Percentiles rank a stretch among this genome's conserved stretches.
Evolutionary conservation across 2,329 filamentous ascomycete species (phyloP).

Genomic region (Pseudogymnoascus sp.): DNA sequence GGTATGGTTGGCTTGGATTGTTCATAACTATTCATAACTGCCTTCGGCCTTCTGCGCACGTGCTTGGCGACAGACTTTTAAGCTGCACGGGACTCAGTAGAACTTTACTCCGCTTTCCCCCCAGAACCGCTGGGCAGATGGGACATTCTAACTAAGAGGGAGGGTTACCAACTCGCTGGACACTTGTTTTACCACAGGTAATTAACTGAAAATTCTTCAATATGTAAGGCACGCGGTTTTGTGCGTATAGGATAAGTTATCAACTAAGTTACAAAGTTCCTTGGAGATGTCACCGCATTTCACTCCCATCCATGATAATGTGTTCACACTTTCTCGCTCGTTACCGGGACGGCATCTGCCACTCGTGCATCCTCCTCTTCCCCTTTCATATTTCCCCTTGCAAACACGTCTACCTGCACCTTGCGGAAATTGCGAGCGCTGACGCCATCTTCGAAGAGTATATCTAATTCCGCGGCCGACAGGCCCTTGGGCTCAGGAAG

Average conservation of each 20-base stretch:
- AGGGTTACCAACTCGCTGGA: too few relatives aligned
- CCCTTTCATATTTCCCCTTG: not conserved
- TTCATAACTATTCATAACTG: too few relatives aligned
- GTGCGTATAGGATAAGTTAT: not conserved
- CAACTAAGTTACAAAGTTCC: not conserved
- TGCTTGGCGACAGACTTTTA: too few relatives aligned
- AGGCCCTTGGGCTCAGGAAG: conserved; percentile 37
- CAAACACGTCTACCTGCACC: not conserved
- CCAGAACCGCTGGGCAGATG: too few relatives aligned
- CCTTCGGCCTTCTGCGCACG: too few relatives aligned
- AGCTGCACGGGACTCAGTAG: not conserved
- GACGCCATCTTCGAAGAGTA: conserved; percentile 36
- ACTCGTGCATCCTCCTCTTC: not conserved
- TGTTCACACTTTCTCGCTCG: not conserved
- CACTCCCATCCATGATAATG: not conserved
- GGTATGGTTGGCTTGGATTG: too few relatives aligned
- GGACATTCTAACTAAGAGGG: too few relatives aligned
- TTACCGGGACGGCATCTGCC: not conserved
- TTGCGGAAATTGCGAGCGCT: conserved; percentile 38
- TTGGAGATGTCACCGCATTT: not conserved
- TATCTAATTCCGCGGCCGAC: conserved; percentile 38
- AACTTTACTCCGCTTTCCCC: too few relatives aligned
- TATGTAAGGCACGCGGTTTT: not conserved
- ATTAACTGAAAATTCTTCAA: not conserved
- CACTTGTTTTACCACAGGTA: not conserved